Base-by-base conservation (phyloP, 1,284 basidiomycete genomes). In the Leccinum fallax region DNA sequence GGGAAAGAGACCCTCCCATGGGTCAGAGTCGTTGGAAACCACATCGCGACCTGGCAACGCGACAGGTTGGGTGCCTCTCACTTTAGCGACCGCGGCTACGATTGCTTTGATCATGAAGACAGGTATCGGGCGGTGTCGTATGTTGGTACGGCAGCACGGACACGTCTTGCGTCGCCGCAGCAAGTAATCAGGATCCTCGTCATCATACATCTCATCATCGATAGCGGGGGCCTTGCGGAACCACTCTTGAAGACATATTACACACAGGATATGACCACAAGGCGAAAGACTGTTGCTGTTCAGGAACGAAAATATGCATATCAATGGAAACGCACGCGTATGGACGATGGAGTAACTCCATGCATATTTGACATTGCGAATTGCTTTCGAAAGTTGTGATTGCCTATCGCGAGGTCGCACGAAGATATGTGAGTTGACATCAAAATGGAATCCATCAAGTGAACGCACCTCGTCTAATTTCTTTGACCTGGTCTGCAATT, bases 361-460 rank as follows among this genome's bases (percentile, higher is more conserved):
- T 86, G 69, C 89, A 92, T 36, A 92, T 89, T 68, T 90, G 88
- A 70, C 89, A 92, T 65, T 85, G 85, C 19, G 89, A 69, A 46
- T 82, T 80, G 32, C 73, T 69, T 73, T 90, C 89, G 32, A 90
- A 80, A 6, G 76, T 77, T 16, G 79, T 71, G 8, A 89, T 74
- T 52, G 85, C 74, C 87, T 89, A 30, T 9, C 21, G 21, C 48
- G 43, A 53, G 40, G 30, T 36, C 53, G 19, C 19, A 19, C 43
- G 6, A 26, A 49, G 9, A 19, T 21, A 19, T 21, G 19, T 46
- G 10, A 46, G 19, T 21, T n/a, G 43, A 21, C 21, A 26, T 13
- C 24, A 51, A 6, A n/a, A 2, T 43, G 5, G 2, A 21, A 21
- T 46, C 43, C 43, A 46, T 19, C 43, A 7, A 28, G 4, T 26